Evolutionary conservation across 805 yeast genomes (phyloP), one percentile per base, ranked within the genome.

Genomic region (Metschnikowia arizonensis): DNA sequence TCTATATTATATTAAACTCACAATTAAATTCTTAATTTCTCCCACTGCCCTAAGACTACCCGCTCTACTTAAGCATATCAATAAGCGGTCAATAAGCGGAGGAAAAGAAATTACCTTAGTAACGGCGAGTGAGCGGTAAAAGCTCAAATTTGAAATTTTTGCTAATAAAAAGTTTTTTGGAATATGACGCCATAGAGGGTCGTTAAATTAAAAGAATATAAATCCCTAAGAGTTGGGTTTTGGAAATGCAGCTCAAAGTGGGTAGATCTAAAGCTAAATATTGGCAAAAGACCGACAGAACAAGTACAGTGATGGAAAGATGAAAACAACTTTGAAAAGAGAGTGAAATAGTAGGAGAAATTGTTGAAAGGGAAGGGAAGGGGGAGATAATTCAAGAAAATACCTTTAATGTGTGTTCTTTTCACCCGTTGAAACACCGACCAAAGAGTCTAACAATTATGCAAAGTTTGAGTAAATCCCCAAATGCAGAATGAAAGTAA

Each of bases 71-170:
- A 66, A 65, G 72, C 71, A 66, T 61, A 64, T 65, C 71, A 66
- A 65, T 64, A 65, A 66, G 71, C 70, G 70, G 69, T n/a, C n/a
- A 64, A 70, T 69, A 66, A 65, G 66, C 65, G 72, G 65, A 66
- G 64, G 69, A 68, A 65, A 69, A 59, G 69, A 70, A 68, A 64
- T 66, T 66, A 66, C 70, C 69, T 60, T 57, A 65, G 69, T 65
- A 64, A 63, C 70, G 69, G 71, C 68, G 68, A 66, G 71, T 62
- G 72, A 64, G 52, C 54, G 50, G 54, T 46, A 48, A 50, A 40
- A 66, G 70, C 69, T 63, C 71, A 66, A 64, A 63, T 65, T 66
- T 66, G 70, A 64, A 66, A 66, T 62, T 68, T 61, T 34, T 64
- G 21, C 19, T 17, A 15, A 9, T 7, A 14, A 64, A n/a, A 56